phyloP scores from a whole-genome alignment of 176 grass and related monocot genomes.

The Cocos nucifera region DNA sequence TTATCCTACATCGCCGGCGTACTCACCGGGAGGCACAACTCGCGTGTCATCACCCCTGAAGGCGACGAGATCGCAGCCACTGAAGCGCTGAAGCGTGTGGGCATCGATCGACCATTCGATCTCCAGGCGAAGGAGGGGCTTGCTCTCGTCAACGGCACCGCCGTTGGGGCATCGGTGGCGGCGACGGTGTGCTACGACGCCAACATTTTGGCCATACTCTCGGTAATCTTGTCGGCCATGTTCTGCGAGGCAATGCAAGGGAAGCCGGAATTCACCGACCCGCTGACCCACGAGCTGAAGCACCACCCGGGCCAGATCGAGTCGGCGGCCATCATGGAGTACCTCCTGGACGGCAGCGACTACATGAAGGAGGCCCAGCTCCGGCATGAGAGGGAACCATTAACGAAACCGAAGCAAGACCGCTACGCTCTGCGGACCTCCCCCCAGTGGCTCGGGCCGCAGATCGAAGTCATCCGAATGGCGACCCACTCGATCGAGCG shows the following conservation, averaged over 20 bases:
- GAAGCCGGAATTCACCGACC: conserved; percentile 17
- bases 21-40: conserved; percentile 16
- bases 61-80: conserved; percentile 7
- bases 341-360: conserved; percentile 12
- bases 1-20: conserved; percentile 17
- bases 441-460: conserved; percentile 19
- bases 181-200: conserved; percentile 19
- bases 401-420: conserved; percentile 21
- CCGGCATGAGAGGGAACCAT: background rate
- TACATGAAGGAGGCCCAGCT: conserved; percentile 16
- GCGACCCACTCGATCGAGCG: conserved; percentile 59
- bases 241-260: conserved; percentile 25
- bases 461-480: conserved; percentile 9
- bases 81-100: conserved; percentile 12
- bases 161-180: conserved; percentile 15
- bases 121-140: conserved; percentile 18
- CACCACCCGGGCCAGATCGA: conserved; percentile 19
- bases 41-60: conserved; percentile 2
- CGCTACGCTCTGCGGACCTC: conserved; percentile 15
- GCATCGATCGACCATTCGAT: background rate
- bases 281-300: conserved; percentile 22
- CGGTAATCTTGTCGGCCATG: conserved; percentile 20
- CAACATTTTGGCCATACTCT: conserved; percentile 10
- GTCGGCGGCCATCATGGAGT: conserved; percentile 19
- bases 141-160: conserved; percentile 13